phyloP scores from a whole-genome alignment of 768 basidiomycete species.

The Boletus speciosus region DNA sequence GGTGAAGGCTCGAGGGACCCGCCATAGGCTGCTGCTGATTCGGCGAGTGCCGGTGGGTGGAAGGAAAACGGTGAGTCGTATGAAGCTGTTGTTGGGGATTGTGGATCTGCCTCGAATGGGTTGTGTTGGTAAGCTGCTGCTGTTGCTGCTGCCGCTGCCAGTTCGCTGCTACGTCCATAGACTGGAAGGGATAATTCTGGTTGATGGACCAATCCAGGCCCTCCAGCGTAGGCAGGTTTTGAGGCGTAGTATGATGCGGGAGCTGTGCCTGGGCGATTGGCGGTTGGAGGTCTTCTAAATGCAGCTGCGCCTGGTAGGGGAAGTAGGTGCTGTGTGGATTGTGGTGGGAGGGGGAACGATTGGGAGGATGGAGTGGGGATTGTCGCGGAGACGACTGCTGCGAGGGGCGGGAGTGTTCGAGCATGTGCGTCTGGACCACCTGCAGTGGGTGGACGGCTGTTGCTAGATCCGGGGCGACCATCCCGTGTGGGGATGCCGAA shows the following conservation, averaged over 20 bases:
- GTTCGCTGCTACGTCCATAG: conserved; percentile 38
- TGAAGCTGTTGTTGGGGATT: conserved; percentile 28
- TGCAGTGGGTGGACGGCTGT: conserved; percentile 53
- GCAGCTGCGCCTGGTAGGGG: conserved; percentile 53
- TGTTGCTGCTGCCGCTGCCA: conserved; percentile 34
- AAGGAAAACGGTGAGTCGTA: conserved; percentile 77
- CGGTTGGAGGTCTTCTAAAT: conserved; percentile 55
- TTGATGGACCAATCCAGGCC: conserved; percentile 52
- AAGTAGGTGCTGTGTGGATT: conserved; percentile 50
- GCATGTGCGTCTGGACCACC: conserved; percentile 40
- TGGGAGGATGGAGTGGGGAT: conserved; percentile 47
- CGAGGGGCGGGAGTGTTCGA: conserved; percentile 68
- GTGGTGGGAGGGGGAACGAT: conserved; percentile 37
- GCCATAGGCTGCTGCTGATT: conserved; percentile 28
- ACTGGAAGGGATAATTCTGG: conserved; percentile 40
- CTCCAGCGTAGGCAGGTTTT: conserved; percentile 46
- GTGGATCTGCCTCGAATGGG: conserved; percentile 32
- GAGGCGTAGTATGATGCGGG: conserved; percentile 59
- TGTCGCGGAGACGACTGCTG: conserved; percentile 72
- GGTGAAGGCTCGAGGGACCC: conserved; percentile 35
- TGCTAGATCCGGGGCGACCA: conserved; percentile 45
- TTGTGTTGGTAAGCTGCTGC: conserved; percentile 29
- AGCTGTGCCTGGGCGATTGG: conserved; percentile 67
- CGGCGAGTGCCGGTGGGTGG: conserved; percentile 58
- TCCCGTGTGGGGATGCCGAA: conserved; percentile 41